These are phyloP conservation scores for Hyphodiscus hymeniophilus DNA, from an alignment of 495 filamentous ascomycete species.

Conservation along the genomic window DNA sequence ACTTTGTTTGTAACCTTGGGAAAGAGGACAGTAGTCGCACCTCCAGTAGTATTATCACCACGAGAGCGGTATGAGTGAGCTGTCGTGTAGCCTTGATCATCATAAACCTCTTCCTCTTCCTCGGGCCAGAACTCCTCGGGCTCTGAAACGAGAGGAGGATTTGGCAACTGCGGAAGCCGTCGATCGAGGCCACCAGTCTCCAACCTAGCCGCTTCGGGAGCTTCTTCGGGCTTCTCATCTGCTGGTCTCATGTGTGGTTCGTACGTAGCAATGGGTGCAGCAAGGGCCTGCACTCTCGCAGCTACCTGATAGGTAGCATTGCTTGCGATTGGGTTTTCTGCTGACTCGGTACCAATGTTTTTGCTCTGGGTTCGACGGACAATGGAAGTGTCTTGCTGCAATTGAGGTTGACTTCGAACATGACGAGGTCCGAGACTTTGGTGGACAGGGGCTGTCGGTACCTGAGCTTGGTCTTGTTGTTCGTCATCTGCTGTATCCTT, in stretches of 20 bases:
- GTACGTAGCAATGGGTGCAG: slow-evolving; percentile 13
- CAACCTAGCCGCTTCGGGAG: slow-evolving; percentile 9
- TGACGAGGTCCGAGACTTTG: slow-evolving; percentile 28
- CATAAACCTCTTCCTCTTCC: slow-evolving; percentile 67
- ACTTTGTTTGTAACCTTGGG: slow-evolving; percentile 56
- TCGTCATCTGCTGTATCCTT: slow-evolving; percentile 41
- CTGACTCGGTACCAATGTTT: slow-evolving; percentile 7
- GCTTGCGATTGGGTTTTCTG: slow-evolving; percentile 1
- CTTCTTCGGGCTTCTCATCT: slow-evolving; percentile 11
- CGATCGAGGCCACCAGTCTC: slow-evolving; percentile 8
- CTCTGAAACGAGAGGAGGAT: slow-evolving; percentile 36
- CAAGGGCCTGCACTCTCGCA: slow-evolving; percentile 21
- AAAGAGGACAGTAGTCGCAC: slow-evolving; percentile 61
- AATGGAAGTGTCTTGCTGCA: slow-evolving; percentile 14
- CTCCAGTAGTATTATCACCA: slow-evolving; percentile 70
- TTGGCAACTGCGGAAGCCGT: slow-evolving; percentile 12
- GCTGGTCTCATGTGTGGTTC: slow-evolving; percentile 8
- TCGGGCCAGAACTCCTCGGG: slow-evolving; percentile 64
- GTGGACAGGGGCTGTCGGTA: slow-evolving; percentile 13
- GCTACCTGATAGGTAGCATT: slow-evolving; percentile 25
- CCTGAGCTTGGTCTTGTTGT: slow-evolving; percentile 10
- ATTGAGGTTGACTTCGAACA: slow-evolving; percentile 35
- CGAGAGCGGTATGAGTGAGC: slow-evolving; percentile 63
- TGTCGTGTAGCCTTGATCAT: slow-evolving; percentile 76
- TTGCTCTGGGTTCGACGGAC: slow-evolving; percentile 30